A percentile compares a stretch with the other conserved stretches of the same genome.
phyloP scores from a whole-genome alignment of 805 yeast genomes.

The Wickerhamomyces sydowiorum region DNA sequence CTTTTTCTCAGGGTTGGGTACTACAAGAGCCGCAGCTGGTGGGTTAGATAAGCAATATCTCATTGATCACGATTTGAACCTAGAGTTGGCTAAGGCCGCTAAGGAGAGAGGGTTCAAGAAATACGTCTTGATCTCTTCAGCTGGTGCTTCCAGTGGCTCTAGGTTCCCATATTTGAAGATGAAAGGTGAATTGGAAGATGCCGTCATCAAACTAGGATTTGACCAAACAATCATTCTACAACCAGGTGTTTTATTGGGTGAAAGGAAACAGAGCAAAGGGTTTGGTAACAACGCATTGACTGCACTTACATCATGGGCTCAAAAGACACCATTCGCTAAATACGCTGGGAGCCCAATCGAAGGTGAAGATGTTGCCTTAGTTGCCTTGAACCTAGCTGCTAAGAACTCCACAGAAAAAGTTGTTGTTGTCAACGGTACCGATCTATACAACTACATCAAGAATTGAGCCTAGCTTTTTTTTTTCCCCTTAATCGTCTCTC shows the following conservation, averaged over 20 bases:
- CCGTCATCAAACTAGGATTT: conserved; percentile 54
- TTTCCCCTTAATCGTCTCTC: too few species aligned
- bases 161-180: conserved; percentile 54
- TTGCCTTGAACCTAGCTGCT: conserved; percentile 35
- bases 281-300: conserved; percentile 26
- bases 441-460: conserved; percentile 11
- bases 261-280: conserved; percentile 41
- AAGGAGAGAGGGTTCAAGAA: conserved; percentile 63
- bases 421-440: conserved; percentile 24
- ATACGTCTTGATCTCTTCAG: conserved; percentile 59
- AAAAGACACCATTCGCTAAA: conserved; percentile 29
- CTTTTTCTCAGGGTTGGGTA: conserved; percentile 66
- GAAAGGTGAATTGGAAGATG: conserved; percentile 76
- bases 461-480: background rate
- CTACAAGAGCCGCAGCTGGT: conserved; percentile 72
- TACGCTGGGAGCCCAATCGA: conserved; percentile 40
- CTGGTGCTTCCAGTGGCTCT: conserved; percentile 57
- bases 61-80: conserved; percentile 72
- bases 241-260: conserved; percentile 74
- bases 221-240: conserved; percentile 68
- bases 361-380: conserved; percentile 62
- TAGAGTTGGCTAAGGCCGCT: conserved; percentile 67
- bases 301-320: conserved; percentile 26
- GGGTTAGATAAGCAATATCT: conserved; percentile 60
- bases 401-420: conserved; percentile 20